Base-by-base conservation (phyloP, 2,329 filamentous ascomycete genomes). In the Chaetomiaceae sp. region DNA sequence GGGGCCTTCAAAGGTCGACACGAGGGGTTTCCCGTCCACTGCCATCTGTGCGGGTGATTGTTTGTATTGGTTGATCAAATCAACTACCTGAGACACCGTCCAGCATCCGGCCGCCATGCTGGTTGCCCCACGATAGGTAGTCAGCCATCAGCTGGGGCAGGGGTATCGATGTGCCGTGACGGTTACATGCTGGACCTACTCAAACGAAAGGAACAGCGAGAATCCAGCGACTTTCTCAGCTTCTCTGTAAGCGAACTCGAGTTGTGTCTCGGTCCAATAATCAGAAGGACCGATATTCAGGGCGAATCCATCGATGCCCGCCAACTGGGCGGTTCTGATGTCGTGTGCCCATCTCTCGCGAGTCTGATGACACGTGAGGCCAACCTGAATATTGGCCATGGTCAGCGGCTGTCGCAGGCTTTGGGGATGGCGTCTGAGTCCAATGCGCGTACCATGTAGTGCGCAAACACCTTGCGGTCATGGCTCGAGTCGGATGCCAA, bases 1-100 rank as follows among this genome's bases (percentile, higher is more conserved):
- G 6, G 72, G 65, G 2, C 77, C 77, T 61, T 78, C 76, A 51
- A 80, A 80, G 1, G 77, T 80, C 4, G 75, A 77, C n/a, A 79
- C 76, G 9, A 79, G 66, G 0, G 75, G 69, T 33, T 68, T 67
- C 19, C 64, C 65, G 31, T 75, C 66, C 49, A 74, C 68, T 47
- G 67, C 69, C 56, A 72, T 65, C 57, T 78, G 72, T 12, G 72
- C 71, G 12, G 62, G 48, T 8, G 66, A 69, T 9, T 59, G 55
- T 52, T 69, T 70, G 63, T 69, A 71, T 19, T 64, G 63, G 58
- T 72, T 71, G 56, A 75, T 66, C 39, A 68, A 63, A 38, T 56
- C 51, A 15, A 59, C 56, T 3, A 64, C 63, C 31, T 63, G 59
- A 8, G 57, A 20, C 8, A 64, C 56, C 2, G 52, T 19, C 63